Percentiles rank a stretch among this genome's conserved stretches.
Conservation (phyloP, 2,329 filamentous ascomycete genomes). For the Neonectria coccinea region DNA sequence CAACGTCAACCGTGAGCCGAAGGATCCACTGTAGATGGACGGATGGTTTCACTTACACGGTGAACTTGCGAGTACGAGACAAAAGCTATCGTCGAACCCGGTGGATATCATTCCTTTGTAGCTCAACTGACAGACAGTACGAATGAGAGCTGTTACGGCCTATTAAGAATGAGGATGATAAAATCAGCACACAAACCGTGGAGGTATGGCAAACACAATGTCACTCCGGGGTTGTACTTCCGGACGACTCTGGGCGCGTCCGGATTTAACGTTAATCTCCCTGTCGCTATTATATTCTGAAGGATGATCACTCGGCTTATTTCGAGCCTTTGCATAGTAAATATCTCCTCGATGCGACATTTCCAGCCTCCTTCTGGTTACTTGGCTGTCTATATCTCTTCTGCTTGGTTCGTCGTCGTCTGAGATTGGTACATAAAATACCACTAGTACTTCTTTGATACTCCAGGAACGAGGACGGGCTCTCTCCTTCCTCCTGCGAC, state of each 20-base stretch:
- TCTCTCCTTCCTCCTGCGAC: background rate
- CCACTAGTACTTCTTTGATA: background rate
- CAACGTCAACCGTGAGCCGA: background rate
- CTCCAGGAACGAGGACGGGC: background rate
- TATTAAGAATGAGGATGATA: too few species aligned
- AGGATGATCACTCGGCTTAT: background rate
- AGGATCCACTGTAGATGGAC: background rate
- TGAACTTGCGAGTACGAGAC: background rate
- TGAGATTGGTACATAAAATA: background rate
- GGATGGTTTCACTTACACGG: constrained; percentile 3
- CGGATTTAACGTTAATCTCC: background rate
- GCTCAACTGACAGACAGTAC: too few species aligned
- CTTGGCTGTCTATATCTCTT: background rate
- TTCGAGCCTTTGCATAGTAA: background rate
- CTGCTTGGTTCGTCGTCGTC: background rate
- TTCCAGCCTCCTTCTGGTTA: background rate
- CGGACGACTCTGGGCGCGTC: background rate
- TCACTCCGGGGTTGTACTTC: background rate
- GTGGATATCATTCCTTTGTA: background rate
- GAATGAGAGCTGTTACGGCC: too few species aligned
- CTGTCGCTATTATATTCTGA: background rate
- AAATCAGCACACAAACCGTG: background rate
- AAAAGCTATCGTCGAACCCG: background rate
- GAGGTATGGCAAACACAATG: background rate
- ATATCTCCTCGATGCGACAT: background rate